Percentiles rank a stretch among this genome's conserved stretches.
Conservation (phyloP, 257 asterid species). For the Ocimum tenuiflorum region DNA sequence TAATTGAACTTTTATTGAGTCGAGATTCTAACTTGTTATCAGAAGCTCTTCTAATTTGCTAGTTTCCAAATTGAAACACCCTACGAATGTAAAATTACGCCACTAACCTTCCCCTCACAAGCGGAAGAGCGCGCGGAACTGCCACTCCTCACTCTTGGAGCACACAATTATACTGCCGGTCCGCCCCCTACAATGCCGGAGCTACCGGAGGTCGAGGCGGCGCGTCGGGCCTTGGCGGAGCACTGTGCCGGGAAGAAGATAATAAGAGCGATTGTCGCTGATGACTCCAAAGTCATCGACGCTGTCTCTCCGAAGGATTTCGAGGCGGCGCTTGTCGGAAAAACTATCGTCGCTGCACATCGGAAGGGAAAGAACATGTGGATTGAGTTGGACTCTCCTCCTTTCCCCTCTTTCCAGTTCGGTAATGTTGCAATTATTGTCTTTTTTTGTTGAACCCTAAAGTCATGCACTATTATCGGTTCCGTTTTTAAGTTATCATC, state of each 20-base stretch:
- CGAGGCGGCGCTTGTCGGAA: constrained; percentile 68
- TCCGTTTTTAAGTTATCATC: neutral
- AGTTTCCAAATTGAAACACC: no score
- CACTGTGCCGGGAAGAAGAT: constrained; percentile 81
- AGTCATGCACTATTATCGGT: neutral
- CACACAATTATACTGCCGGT: constrained; percentile 7
- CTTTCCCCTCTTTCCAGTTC: constrained; percentile 89
- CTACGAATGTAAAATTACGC: neutral
- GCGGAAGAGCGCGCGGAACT: constrained; percentile 27
- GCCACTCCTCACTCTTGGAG: neutral
- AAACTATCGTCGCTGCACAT: constrained; percentile 75
- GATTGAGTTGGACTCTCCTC: constrained; percentile 89
- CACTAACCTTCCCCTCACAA: neutral
- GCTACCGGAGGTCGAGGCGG: constrained; percentile 98
- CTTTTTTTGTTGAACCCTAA: constrained; percentile 27
- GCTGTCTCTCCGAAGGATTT: constrained; percentile 67
- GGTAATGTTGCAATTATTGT: constrained; percentile 36
- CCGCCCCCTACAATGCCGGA: constrained; percentile 80
- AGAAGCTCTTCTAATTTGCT: no score
- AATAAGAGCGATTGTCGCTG: constrained; percentile 52
- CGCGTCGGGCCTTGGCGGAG: constrained; percentile 78
- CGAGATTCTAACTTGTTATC: no score
- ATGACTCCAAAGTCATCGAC: constrained; percentile 76
- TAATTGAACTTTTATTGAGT: no score
- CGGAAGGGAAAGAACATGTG: constrained; percentile 99